Evolutionary conservation across 1,139 yeast species (phyloP), one percentile per base, ranked within the genome.

Genomic region (Pichia sp.): DNA sequence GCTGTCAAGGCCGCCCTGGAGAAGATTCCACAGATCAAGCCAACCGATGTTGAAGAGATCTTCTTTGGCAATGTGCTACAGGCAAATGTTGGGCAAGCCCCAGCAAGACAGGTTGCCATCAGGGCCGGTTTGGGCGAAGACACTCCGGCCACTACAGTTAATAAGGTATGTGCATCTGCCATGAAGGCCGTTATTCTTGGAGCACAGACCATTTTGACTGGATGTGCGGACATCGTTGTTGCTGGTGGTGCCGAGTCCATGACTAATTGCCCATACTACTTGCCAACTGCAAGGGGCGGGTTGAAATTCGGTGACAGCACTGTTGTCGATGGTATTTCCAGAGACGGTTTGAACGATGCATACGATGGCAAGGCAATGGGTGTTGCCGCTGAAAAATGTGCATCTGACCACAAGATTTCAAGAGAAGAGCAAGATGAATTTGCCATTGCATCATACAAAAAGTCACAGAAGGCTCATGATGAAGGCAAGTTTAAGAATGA

Each of bases 181-280:
- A 79, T 92, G 84, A 93, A 93, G 77, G 84, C 97, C 45, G 83
- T 89, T 66, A 90, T 92, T 66, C 74, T 87, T 61, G 98, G 91
- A 60, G 93, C 97, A 49, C 98, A 92, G 75, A 75, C 93, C 59
- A 92, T 93, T 67, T 74, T 87, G 68, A 81, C 95, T 63, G 97
- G 97, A 54, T 79, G 82, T 62, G 96, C 97, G 54, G 97, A 91
- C 67, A 84, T 93, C 62, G 95, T 92, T 49, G 87, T 93, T 64
- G 95, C 93, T 52, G 99, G 98, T 65, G 99, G 99, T 68, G 95
- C 97, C 61, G 99, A 93, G 75, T 87, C 96, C 59, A 93, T 93
- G 99, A 79, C 96, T 61, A 93, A 93, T 71, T 84, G 92, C 47
- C 99, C 99, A 57, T 93, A 93, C 79, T 93, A 93, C 72, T 69